Percentiles rank a stretch among this genome's conserved stretches.
Evolutionary conservation across 2,329 filamentous ascomycete species (phyloP).

Genomic region (Paraconiothyrium brasiliense): DNA sequence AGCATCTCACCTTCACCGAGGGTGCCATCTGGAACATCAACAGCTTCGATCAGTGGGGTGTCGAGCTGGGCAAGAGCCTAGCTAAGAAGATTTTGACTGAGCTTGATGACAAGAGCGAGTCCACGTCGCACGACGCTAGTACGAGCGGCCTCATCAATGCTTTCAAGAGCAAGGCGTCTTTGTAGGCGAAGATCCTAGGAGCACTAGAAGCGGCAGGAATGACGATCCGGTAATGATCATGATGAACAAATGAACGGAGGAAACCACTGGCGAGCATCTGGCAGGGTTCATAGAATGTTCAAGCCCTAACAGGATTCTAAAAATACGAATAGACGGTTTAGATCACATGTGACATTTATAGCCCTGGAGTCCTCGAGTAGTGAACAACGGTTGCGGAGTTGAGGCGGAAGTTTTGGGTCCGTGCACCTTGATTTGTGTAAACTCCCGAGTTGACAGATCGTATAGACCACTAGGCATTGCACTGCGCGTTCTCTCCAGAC

Average conservation of each 20-base stretch:
- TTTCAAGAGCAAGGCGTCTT: conserved; percentile 80
- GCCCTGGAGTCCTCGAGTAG: not conserved
- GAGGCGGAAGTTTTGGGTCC: conserved; percentile 3
- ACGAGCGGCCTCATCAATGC: conserved; percentile 89
- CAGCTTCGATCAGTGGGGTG: conserved; percentile 99
- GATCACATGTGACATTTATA: not conserved
- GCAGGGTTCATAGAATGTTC: conserved; percentile 6
- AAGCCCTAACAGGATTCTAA: conserved; percentile 2
- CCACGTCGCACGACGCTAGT: conserved; percentile 80
- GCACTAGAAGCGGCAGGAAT: conserved; percentile 12
- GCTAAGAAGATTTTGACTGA: conserved; percentile 77
- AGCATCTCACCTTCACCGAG: conserved; percentile 97
- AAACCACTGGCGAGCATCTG: conserved; percentile 5
- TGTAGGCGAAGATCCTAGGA: conserved; percentile 29
- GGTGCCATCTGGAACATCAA: conserved; percentile 99
- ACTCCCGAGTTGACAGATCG: conserved; percentile 17
- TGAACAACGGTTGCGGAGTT: conserved; percentile 9
- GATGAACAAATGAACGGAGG: conserved; percentile 15
- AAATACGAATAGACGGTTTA: not conserved
- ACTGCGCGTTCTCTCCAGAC: not conserved
- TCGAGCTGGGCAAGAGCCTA: conserved; percentile 94
- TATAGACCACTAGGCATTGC: no score
- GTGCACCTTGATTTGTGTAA: conserved; percentile 9
- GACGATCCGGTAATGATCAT: conserved; percentile 7
- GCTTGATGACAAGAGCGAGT: conserved; percentile 79